Percentiles rank a stretch among this genome's conserved stretches.
Evolutionary conservation across 106 monocot species (phyloP).

Genomic region (Dioscorea dumetorum): DNA sequence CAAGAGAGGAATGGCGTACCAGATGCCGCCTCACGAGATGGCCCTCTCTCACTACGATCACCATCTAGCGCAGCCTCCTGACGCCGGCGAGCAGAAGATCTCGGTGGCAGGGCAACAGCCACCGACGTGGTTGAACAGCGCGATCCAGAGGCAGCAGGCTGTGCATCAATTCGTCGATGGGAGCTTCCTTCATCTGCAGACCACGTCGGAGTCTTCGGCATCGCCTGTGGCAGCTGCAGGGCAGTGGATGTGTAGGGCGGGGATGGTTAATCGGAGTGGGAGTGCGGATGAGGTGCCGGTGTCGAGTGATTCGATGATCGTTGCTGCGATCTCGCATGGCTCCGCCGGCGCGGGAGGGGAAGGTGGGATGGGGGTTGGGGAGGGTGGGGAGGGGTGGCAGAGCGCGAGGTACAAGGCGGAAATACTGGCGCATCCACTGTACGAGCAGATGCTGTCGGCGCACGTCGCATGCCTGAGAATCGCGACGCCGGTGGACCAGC

Average conservation of each 20-base stretch:
- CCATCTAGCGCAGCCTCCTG: background rate
- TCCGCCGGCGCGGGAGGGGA: constrained; percentile 15
- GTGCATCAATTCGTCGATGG: constrained; percentile 36
- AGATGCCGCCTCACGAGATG: constrained; percentile 49
- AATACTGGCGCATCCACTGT: constrained; percentile 74
- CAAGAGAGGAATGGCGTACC: constrained; percentile 41
- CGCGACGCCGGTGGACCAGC: constrained; percentile 91
- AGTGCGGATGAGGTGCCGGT: constrained; percentile 20
- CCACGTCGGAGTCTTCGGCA: constrained; percentile 32
- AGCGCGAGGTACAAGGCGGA: constrained; percentile 69
- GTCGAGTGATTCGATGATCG: constrained; percentile 20
- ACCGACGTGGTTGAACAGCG: constrained; percentile 72
- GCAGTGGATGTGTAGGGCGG: constrained; percentile 14
- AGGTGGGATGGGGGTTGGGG: constrained; percentile 9
- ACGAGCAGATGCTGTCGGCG: constrained; percentile 85
- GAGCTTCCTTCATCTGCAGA: constrained; percentile 65
- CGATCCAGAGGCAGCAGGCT: constrained; percentile 52
- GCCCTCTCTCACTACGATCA: constrained; percentile 23
- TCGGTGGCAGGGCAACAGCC: background rate
- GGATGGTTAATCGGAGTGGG: constrained; percentile 13
- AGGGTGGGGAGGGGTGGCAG: constrained; percentile 41
- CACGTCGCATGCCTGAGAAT: constrained; percentile 84
- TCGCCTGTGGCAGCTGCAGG: constrained; percentile 10
- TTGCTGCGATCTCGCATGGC: constrained; percentile 16
- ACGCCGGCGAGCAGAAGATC: background rate